phyloP scores from a whole-genome alignment of 73 alveolate genomes.

The Effrenium voratum region DNA sequence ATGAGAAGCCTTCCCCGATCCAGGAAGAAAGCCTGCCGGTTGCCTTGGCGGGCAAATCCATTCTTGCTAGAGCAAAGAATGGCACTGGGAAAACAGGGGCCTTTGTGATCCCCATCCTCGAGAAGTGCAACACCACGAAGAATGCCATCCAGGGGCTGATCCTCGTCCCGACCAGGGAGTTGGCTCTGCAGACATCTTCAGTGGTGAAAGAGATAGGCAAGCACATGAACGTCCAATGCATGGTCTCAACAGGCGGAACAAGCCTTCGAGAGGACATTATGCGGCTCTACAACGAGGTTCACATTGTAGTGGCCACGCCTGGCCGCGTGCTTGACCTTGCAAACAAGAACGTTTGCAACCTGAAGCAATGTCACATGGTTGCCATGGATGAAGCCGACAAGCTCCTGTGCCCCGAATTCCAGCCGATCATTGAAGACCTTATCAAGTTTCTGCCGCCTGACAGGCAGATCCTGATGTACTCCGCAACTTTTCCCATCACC shows the following conservation, averaged over 20 bases:
- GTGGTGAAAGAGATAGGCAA: slow-evolving; percentile 97
- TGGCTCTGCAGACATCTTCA: slow-evolving; percentile 98
- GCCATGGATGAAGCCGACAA: slow-evolving; percentile 99
- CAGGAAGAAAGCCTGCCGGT: slow-evolving; percentile 96
- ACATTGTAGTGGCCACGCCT: slow-evolving; percentile 95
- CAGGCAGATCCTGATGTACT: slow-evolving; percentile 98
- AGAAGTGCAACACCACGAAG: slow-evolving; percentile 95
- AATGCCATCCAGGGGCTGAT: slow-evolving; percentile 96
- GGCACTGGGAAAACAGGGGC: slow-evolving; percentile 95
- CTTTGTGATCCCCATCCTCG: slow-evolving; percentile 97
- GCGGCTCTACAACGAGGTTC: slow-evolving; percentile 94
- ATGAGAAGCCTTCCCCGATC: slow-evolving; percentile 48
- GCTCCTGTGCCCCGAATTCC: slow-evolving; percentile 98
- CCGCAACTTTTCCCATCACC: slow-evolving; percentile 99
- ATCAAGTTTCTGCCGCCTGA: slow-evolving; percentile 96
- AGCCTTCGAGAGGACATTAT: slow-evolving; percentile 98
- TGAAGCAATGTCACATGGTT: slow-evolving; percentile 45
- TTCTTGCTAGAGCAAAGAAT: slow-evolving; percentile 98
- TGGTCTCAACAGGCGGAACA: slow-evolving; percentile 99
- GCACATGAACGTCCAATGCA: slow-evolving; percentile 97
- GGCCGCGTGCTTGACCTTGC: slow-evolving; percentile 97
- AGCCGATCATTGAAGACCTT: slow-evolving; percentile 97
- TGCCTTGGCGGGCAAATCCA: slow-evolving; percentile 96
- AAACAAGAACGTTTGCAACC: slow-evolving; percentile 86
- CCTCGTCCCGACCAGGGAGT: slow-evolving; percentile 97